Evolutionary conservation across 805 yeast genomes (phyloP).

Genomic region (Maudiozyma barnettii): DNA sequence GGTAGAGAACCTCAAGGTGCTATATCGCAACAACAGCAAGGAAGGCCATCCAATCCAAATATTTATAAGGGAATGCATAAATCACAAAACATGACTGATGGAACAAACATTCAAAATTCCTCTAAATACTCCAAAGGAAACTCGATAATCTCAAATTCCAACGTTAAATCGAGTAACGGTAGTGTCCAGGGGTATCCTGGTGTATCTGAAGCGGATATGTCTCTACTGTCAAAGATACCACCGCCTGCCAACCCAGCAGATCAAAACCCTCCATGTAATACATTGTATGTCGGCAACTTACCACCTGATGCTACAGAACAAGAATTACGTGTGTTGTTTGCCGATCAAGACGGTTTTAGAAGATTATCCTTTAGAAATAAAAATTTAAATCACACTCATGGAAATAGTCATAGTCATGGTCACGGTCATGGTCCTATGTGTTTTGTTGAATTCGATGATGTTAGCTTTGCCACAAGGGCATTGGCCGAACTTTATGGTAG

Average conservation of each 20-base stretch:
- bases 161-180: slow-evolving; percentile 9
- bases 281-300: slow-evolving; percentile 86
- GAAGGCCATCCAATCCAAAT: background rate
- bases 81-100: background rate
- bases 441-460: slow-evolving; percentile 94
- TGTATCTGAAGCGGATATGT: slow-evolving; percentile 44
- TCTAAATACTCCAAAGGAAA: background rate
- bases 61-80: background rate
- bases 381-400: slow-evolving; percentile 15
- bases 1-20: background rate
- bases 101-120: background rate
- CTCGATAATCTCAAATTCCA: background rate
- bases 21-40: too few species aligned
- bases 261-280: slow-evolving; percentile 95
- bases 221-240: slow-evolving; percentile 65
- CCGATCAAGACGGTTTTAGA: slow-evolving; percentile 83
- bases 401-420: slow-evolving; percentile 24
- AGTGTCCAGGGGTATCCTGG: slow-evolving; percentile 4
- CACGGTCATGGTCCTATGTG: slow-evolving; percentile 87
- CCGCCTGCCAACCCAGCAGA: slow-evolving; percentile 96
- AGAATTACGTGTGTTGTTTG: slow-evolving; percentile 73
- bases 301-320: slow-evolving; percentile 94
- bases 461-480: slow-evolving; percentile 81
- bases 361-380: slow-evolving; percentile 83
- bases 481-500: slow-evolving; percentile 86